A percentile compares a stretch with the other conserved stretches of the same genome.
Conservation (phyloP, 148 eudicot genomes). For the Rhododendron ferrugineum region DNA sequence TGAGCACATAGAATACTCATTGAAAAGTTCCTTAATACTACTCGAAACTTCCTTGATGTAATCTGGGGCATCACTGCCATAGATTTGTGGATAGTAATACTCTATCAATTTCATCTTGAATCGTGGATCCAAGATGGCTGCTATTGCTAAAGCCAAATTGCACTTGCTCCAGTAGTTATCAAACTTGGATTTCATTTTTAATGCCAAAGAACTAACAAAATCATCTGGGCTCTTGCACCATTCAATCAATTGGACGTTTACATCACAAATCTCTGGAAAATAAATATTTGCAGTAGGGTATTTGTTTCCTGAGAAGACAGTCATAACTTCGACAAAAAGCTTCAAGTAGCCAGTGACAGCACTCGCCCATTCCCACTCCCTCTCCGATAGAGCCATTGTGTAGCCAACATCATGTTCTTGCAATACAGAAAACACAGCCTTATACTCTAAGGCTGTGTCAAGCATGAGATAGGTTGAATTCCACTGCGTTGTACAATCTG, state of each 20-base stretch:
- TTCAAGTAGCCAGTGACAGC: constrained; percentile 58
- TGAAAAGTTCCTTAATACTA: constrained; percentile 67
- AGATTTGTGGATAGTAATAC: constrained; percentile 77
- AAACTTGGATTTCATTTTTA: constrained; percentile 72
- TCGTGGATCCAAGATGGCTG: constrained; percentile 89
- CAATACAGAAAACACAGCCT: constrained; percentile 57
- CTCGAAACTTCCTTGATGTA: constrained; percentile 63
- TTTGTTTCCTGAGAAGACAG: constrained; percentile 49
- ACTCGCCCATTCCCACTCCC: constrained; percentile 82
- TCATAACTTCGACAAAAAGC: constrained; percentile 67
- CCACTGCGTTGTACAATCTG: constrained; percentile 68
- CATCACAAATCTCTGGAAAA: constrained; percentile 85
- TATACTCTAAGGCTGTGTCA: constrained; percentile 70
- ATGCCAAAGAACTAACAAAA: constrained; percentile 55
- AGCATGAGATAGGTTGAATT: constrained; percentile 83
- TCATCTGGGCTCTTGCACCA: constrained; percentile 89
- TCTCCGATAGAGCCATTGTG: constrained; percentile 44
- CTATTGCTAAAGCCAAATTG: constrained; percentile 70
- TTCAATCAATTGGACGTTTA: constrained; percentile 63
- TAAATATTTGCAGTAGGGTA: constrained; percentile 71
- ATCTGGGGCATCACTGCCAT: constrained; percentile 52
- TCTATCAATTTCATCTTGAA: constrained; percentile 93
- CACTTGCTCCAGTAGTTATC: constrained; percentile 78
- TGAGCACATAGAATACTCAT: constrained; percentile 61
- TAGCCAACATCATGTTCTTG: constrained; percentile 67